These are phyloP conservation scores for Testicularia cyperi DNA, from an alignment of 1,284 basidiomycete genomes.

Conservation along the genomic window DNA sequence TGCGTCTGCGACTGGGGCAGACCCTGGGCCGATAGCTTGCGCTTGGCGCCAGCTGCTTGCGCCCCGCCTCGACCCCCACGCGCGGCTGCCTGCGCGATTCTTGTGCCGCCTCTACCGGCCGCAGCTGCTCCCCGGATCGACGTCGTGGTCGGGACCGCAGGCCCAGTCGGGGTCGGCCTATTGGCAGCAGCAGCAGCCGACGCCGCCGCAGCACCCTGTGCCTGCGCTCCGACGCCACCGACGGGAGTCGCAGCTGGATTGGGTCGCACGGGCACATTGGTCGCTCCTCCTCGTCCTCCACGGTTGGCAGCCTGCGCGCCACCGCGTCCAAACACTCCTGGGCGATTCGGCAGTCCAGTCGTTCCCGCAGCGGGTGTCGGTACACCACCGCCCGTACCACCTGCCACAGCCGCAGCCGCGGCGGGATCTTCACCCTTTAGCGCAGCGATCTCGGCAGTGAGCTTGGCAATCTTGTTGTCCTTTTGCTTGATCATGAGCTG, in stretches of 20 bases:
- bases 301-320: slow-evolving; percentile 19
- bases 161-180: slow-evolving; percentile 22
- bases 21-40: slow-evolving; percentile 29
- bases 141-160: slow-evolving; percentile 10
- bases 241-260: neutral
- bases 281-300: neutral
- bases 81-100: slow-evolving; percentile 22
- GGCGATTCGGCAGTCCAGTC: slow-evolving; percentile 7
- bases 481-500: slow-evolving; percentile 55
- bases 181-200: slow-evolving; percentile 5
- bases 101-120: slow-evolving; percentile 12
- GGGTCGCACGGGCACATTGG: neutral
- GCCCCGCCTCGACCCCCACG: slow-evolving; percentile 15
- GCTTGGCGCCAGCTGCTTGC: slow-evolving; percentile 15
- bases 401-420: neutral
- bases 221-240: neutral
- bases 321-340: slow-evolving; percentile 32
- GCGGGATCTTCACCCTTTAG: slow-evolving; percentile 44
- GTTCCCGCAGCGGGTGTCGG: slow-evolving; percentile 5
- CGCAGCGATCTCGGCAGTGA: slow-evolving; percentile 50
- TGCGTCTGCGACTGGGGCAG: slow-evolving; percentile 1
- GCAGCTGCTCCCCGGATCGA: slow-evolving; percentile 36
- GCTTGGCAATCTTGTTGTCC: slow-evolving; percentile 55
- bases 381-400: neutral
- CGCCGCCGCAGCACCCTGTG: no score